Conservation (phyloP, 805 yeast species). For the Wickerhamomyces chaumierensis region DNA sequence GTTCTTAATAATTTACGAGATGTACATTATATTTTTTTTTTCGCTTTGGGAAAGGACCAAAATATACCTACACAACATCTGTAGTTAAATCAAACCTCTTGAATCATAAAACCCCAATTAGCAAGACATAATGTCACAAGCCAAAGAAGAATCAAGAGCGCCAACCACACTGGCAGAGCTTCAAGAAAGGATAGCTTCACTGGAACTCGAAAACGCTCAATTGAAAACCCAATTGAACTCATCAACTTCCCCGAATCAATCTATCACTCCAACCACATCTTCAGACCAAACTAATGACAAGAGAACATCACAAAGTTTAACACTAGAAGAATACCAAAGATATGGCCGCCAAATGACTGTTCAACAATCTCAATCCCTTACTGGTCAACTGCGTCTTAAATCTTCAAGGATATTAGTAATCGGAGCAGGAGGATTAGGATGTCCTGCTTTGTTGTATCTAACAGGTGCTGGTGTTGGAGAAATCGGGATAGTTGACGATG, state of each 20-base stretch:
- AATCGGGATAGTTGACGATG: conserved; percentile 83
- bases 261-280: neutral
- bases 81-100: no score
- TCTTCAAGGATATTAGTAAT: conserved; percentile 56
- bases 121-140: no score
- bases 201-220: neutral
- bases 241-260: no score
- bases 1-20: no score
- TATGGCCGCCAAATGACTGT: conserved; percentile 96
- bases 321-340: conserved; percentile 61
- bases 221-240: neutral
- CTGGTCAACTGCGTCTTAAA: conserved; percentile 51
- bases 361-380: conserved; percentile 40
- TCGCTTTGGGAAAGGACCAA: no score
- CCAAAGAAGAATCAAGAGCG: no score
- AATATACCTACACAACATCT: no score
- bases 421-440: conserved; percentile 97
- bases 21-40: no score
- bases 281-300: no score
- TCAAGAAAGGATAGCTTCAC: neutral
- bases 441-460: conserved; percentile 78
- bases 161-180: no score
- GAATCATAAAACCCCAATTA: no score
- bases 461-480: conserved; percentile 82
- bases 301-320: conserved; percentile 1